Evolutionary conservation across 805 yeast species (phyloP).

Genomic region (Teunomyces panamensis): DNA sequence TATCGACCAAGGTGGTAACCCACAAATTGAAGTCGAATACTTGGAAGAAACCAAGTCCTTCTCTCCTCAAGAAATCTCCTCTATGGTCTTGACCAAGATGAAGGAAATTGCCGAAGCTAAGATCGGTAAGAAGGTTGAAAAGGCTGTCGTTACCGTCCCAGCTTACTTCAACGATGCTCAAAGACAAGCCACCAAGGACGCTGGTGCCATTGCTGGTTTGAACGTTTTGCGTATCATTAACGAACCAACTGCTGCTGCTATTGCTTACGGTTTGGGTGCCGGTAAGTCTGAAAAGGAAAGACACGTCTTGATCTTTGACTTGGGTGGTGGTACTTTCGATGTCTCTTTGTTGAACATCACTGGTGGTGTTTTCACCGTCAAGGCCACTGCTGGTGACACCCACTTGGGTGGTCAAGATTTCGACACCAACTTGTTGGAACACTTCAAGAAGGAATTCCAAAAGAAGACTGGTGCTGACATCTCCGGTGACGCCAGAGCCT

Average conservation of each 20-base stretch:
- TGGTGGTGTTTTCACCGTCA: constrained; percentile 95
- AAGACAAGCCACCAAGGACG: constrained; percentile 52
- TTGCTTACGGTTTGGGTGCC: constrained; percentile 87
- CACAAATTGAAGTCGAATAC: constrained; percentile 46
- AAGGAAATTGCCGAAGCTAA: constrained; percentile 81
- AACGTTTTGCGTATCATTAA: constrained; percentile 48
- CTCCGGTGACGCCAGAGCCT: constrained; percentile 47
- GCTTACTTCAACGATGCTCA: constrained; percentile 51
- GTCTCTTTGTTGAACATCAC: constrained; percentile 87
- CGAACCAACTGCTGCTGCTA: constrained; percentile 88
- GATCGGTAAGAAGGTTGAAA: constrained; percentile 73
- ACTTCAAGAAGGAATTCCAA: constrained; percentile 46
- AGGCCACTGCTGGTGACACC: constrained; percentile 72
- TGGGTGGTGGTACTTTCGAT: constrained; percentile 99
- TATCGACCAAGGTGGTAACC: constrained; percentile 44
- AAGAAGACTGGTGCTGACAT: constrained; percentile 47
- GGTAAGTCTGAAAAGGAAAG: constrained; percentile 54
- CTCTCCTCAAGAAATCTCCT: constrained; percentile 49
- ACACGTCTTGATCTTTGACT: constrained; percentile 86
- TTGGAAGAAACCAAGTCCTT: constrained; percentile 46
- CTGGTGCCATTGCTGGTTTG: constrained; percentile 51
- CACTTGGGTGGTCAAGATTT: constrained; percentile 54
- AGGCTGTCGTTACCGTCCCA: constrained; percentile 49
- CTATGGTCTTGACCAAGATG: constrained; percentile 50
- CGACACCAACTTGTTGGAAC: constrained; percentile 49